These are phyloP conservation scores for Carnegiea gigantea DNA, from an alignment of 179 eudicot genomes.

Conservation along the genomic window DNA sequence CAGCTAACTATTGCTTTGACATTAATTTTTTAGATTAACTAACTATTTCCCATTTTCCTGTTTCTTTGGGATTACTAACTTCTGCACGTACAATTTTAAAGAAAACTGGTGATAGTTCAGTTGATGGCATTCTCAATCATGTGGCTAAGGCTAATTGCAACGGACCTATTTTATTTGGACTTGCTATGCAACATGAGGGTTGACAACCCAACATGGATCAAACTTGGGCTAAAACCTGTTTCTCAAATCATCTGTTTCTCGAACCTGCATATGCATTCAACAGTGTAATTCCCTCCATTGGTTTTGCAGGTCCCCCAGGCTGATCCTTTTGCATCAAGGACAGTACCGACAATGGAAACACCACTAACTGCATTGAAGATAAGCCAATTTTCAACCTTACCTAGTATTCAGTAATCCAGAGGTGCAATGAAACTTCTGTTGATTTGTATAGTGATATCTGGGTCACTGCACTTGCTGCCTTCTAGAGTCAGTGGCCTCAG, in stretches of 20 bases:
- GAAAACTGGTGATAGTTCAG: background rate
- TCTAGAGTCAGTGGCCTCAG: no score
- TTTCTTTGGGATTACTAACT: no score
- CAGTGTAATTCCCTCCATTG: background rate
- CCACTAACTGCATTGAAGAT: conserved; percentile 31
- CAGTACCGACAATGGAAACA: no score
- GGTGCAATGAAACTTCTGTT: conserved; percentile 36
- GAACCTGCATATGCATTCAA: background rate
- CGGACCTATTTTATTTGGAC: background rate
- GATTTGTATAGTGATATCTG: conserved; percentile 24
- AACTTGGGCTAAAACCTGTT: background rate
- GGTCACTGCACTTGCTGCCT: no score
- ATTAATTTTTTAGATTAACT: no score
- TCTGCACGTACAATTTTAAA: background rate
- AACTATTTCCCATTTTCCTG: background rate
- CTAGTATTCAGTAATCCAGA: conserved; percentile 10
- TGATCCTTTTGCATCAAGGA: conserved; percentile 28
- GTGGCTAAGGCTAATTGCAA: background rate
- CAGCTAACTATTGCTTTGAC: no score
- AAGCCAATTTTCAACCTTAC: conserved; percentile 23
- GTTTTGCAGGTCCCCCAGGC: conserved; percentile 30
- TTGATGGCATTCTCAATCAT: background rate
- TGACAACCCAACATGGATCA: background rate
- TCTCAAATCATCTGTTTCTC: no score
- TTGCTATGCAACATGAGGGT: background rate